Conservation (phyloP, 176 grass and related monocot genomes). For the Cocos nucifera region DNA sequence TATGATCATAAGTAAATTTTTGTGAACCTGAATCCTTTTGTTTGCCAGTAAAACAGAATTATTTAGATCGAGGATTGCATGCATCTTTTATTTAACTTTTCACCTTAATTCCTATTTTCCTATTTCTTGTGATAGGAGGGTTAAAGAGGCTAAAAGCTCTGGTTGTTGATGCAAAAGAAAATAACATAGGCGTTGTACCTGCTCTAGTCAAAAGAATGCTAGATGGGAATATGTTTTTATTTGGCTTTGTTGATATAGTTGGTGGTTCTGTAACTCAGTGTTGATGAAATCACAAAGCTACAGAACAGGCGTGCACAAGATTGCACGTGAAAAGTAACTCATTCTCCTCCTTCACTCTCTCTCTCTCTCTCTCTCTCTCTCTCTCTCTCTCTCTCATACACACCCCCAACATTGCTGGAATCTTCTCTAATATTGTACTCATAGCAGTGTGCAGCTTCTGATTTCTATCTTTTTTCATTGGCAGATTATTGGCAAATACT, state of each 20-base stretch:
- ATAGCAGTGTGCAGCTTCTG: not conserved
- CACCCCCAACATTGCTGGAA: too few relatives aligned
- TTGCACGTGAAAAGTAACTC: constrained; percentile 61
- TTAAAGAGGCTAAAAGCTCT: constrained; percentile 53
- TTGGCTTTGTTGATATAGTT: constrained; percentile 72
- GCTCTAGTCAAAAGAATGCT: constrained; percentile 79
- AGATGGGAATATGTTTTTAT: constrained; percentile 52
- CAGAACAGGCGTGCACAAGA: constrained; percentile 47
- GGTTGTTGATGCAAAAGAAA: constrained; percentile 50
- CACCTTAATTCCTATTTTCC: not conserved
- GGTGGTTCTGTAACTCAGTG: constrained; percentile 25
- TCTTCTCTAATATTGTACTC: constrained; percentile 2
- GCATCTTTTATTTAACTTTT: not conserved
- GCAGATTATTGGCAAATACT: constrained; percentile 48
- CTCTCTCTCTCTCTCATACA: too few relatives aligned
- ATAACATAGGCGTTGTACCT: constrained; percentile 22
- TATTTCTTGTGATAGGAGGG: constrained; percentile 36
- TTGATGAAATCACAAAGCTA: constrained; percentile 47
- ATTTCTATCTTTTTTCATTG: constrained; percentile 17
- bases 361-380: too few relatives aligned
- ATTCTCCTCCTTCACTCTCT: too few relatives aligned
- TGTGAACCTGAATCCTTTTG: too few relatives aligned
- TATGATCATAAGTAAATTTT: too few relatives aligned
- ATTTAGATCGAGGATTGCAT: too few relatives aligned
- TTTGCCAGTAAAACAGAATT: too few relatives aligned